These are phyloP conservation scores for Saccharomyces mikatae DNA, from an alignment of 805 yeast species.

Conservation along the genomic window DNA sequence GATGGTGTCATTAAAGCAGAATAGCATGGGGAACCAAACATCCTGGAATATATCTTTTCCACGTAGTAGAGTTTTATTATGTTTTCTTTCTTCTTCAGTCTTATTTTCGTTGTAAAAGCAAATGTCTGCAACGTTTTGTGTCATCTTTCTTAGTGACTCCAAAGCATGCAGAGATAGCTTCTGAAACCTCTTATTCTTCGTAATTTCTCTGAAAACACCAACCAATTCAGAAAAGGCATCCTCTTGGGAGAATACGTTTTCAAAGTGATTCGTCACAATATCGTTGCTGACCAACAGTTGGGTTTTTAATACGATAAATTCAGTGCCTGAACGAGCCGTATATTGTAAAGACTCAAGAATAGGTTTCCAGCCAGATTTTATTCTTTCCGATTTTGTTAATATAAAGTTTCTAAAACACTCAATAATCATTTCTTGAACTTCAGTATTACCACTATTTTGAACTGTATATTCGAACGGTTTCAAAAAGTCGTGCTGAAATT, in stretches of 20 bases:
- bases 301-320: constrained; percentile 53
- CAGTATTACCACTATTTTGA: constrained; percentile 53
- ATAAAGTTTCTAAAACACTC: constrained; percentile 87
- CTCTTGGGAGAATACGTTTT: constrained; percentile 60
- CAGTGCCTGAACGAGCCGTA: constrained; percentile 54
- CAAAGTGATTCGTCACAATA: constrained; percentile 55
- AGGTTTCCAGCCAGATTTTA: constrained; percentile 92
- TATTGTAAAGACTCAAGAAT: constrained; percentile 69
- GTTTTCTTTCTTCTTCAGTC: constrained; percentile 16
- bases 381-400: constrained; percentile 58
- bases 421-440: constrained; percentile 79
- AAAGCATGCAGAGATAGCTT: constrained; percentile 73
- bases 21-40: constrained; percentile 81
- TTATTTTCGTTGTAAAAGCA: constrained; percentile 21
- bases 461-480: constrained; percentile 82
- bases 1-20: constrained; percentile 77
- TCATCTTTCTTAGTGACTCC: constrained; percentile 58
- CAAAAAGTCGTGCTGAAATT: constrained; percentile 88
- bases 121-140: constrained; percentile 47
- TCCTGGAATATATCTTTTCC: constrained; percentile 42
- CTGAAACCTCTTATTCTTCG: constrained; percentile 79
- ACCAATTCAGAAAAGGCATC: constrained; percentile 54
- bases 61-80: constrained; percentile 18
- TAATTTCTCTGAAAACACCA: constrained; percentile 67
- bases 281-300: constrained; percentile 49